phyloP scores from a whole-genome alignment of 2,329 filamentous ascomycete genomes.

The Coniochaeta pulveracea region DNA sequence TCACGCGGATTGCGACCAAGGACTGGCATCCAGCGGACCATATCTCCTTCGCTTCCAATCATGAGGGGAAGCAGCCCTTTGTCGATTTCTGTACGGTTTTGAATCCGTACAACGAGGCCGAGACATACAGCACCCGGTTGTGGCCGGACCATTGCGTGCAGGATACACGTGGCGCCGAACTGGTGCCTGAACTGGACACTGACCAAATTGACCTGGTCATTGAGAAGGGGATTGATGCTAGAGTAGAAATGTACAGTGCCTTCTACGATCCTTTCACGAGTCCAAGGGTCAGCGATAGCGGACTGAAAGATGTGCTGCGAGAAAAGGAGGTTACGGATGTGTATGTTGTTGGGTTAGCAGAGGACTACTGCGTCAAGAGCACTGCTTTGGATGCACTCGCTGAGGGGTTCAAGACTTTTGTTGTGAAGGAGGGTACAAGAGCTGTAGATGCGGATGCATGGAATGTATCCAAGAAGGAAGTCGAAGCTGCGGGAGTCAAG shows the following conservation, averaged over 20 bases:
- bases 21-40: constrained; percentile 82
- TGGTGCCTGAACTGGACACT: constrained; percentile 62
- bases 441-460: constrained; percentile 55
- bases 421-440: constrained; percentile 69
- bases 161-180: constrained; percentile 55
- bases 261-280: constrained; percentile 71
- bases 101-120: constrained; percentile 52
- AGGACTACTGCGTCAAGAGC: constrained; percentile 77
- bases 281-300: constrained; percentile 48
- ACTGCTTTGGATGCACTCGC: constrained; percentile 69
- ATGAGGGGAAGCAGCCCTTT: constrained; percentile 57
- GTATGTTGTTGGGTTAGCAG: constrained; percentile 75
- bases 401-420: constrained; percentile 65
- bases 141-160: constrained; percentile 92
- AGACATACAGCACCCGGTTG: constrained; percentile 56
- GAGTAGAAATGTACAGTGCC: constrained; percentile 88
- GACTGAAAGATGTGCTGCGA: constrained; percentile 47
- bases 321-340: constrained; percentile 59
- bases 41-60: constrained; percentile 81
- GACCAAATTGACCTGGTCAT: constrained; percentile 52
- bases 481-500: constrained; percentile 47
- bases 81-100: constrained; percentile 49
- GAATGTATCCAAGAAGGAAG: constrained; percentile 39
- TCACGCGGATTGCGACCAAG: constrained; percentile 70
- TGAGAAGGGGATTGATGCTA: constrained; percentile 63